These are phyloP conservation scores for Cladosporium sp. DNA, from an alignment of 2,329 filamentous ascomycete genomes.

Conservation along the genomic window DNA sequence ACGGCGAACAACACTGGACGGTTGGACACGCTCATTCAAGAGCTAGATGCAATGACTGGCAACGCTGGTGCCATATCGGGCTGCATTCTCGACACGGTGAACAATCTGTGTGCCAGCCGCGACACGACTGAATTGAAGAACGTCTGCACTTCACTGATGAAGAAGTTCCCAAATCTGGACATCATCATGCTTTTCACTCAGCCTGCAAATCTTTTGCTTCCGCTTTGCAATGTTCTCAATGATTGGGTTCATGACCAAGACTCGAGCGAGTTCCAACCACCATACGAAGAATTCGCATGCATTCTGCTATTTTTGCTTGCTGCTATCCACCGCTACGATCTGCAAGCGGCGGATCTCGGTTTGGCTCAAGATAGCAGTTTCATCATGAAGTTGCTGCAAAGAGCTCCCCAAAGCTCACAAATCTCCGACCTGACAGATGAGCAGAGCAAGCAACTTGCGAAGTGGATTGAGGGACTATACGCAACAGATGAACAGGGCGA, in stretches of 20 bases:
- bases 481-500: conserved; percentile 57
- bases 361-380: conserved; percentile 59
- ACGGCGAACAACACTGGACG: conserved; percentile 72
- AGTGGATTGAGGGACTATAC: conserved; percentile 75
- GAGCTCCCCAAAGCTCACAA: conserved; percentile 53
- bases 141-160: conserved; percentile 67
- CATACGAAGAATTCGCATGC: conserved; percentile 80
- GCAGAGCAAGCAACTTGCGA: conserved; percentile 59
- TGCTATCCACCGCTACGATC: conserved; percentile 69
- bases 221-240: conserved; percentile 70
- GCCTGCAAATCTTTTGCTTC: conserved; percentile 63
- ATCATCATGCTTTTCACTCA: conserved; percentile 72
- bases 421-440: conserved; percentile 62
- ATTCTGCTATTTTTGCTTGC: conserved; percentile 69
- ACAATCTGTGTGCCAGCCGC: conserved; percentile 62
- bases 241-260: conserved; percentile 79
- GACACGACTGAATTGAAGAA: conserved; percentile 77
- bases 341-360: conserved; percentile 60
- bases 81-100: conserved; percentile 51
- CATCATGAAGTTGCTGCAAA: conserved; percentile 60
- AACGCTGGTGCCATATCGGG: conserved; percentile 82
- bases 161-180: conserved; percentile 67
- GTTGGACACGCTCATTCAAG: conserved; percentile 69
- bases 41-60: conserved; percentile 84
- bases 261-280: conserved; percentile 74